Evolutionary conservation across 2,329 filamentous ascomycete species (phyloP).

Genomic region (Gaeumannomyces tritici): DNA sequence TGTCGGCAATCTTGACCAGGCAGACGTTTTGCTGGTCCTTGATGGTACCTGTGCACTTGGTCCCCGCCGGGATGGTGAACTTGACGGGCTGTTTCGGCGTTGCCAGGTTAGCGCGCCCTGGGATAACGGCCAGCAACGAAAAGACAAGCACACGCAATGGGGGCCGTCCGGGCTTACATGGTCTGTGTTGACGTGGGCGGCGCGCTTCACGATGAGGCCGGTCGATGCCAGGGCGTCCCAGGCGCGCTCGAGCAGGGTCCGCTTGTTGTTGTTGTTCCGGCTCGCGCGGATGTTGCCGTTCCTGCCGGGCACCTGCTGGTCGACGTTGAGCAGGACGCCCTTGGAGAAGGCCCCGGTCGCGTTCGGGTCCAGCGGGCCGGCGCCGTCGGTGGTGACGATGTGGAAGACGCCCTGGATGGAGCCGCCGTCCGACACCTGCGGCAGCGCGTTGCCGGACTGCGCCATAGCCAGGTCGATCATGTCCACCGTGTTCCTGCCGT

Average conservation of each 20-base stretch:
- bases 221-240: slow-evolving; percentile 5
- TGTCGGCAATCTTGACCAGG: slow-evolving; percentile 32
- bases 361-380: slow-evolving; percentile 27
- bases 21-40: slow-evolving; percentile 24
- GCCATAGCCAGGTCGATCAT: slow-evolving; percentile 22
- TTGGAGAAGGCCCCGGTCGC: no score
- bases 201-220: slow-evolving; percentile 12
- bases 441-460: slow-evolving; percentile 25
- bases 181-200: slow-evolving; percentile 15
- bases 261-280: slow-evolving; percentile 8
- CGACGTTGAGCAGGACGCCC: slow-evolving; percentile 23
- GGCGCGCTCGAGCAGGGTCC: slow-evolving; percentile 9
- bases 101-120: no score
- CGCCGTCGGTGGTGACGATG: slow-evolving; percentile 31
- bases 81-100: slow-evolving; percentile 14
- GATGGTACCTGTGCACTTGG: slow-evolving; percentile 25
- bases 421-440: slow-evolving; percentile 26
- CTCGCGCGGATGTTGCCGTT: slow-evolving; percentile 21
- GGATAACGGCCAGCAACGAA: no score
- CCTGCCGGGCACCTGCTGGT: slow-evolving; percentile 25
- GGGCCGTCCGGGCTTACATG: slow-evolving; percentile 1
- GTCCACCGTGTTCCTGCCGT: slow-evolving; percentile 24
- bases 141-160: no score
- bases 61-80: slow-evolving; percentile 25
- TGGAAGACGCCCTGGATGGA: slow-evolving; percentile 25